Conservation (phyloP, 2,329 filamentous ascomycete species). For the Claviceps sorghi region DNA sequence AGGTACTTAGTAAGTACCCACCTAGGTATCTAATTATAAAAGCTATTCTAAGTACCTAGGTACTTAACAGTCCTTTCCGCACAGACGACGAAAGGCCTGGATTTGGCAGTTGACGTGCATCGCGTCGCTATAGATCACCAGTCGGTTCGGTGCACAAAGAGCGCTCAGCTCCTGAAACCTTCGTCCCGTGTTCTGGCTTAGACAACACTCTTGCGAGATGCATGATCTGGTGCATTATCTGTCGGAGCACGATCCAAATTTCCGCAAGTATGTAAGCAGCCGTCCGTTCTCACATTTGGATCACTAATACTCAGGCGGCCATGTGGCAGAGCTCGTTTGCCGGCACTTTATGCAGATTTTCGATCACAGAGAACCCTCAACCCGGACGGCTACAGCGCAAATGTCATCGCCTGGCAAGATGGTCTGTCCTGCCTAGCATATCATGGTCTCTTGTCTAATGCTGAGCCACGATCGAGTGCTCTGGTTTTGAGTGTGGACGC, state of each 20-base stretch:
- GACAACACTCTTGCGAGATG: slow-evolving; percentile 25
- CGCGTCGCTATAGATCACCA: neutral
- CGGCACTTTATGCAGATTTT: slow-evolving; percentile 83
- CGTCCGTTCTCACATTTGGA: neutral
- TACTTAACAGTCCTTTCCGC: too few species aligned
- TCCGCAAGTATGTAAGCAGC: slow-evolving; percentile 32
- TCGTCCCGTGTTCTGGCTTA: too few species aligned
- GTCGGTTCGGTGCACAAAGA: neutral
- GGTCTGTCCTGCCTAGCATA: slow-evolving; percentile 56
- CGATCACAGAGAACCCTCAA: slow-evolving; percentile 58
- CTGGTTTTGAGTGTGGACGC: slow-evolving; percentile 43
- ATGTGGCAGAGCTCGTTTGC: slow-evolving; percentile 53
- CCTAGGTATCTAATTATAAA: too few species aligned
- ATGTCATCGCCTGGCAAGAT: slow-evolving; percentile 63
- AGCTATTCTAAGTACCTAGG: too few species aligned
- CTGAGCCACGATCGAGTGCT: slow-evolving; percentile 27
- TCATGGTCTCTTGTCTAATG: slow-evolving; percentile 37
- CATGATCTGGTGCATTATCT: slow-evolving; percentile 56
- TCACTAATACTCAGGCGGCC: neutral
- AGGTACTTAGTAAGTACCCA: too few species aligned
- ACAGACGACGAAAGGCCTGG: too few species aligned
- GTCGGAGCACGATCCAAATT: slow-evolving; percentile 44
- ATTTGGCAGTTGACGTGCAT: too few species aligned
- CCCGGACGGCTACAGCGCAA: slow-evolving; percentile 72
- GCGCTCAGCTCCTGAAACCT: too few species aligned